Evolutionary conservation across 2,329 filamentous ascomycete species (phyloP).

Genomic region (Aureobasidium sp.): DNA sequence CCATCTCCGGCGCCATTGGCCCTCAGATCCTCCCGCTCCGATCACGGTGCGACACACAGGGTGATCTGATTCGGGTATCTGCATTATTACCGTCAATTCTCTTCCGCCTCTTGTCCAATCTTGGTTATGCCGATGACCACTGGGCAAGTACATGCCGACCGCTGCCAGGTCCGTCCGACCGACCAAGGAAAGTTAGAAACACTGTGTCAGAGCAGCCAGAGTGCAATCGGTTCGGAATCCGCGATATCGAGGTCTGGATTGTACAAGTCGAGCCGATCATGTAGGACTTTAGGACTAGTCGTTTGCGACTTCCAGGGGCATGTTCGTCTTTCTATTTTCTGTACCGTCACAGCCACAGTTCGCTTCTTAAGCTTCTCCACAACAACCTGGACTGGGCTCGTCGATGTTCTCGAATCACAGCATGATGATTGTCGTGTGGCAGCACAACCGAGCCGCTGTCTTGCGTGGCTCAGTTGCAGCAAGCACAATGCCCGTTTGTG

Average conservation of each 20-base stretch:
- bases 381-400: not conserved
- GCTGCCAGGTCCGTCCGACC: not conserved
- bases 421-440: not conserved
- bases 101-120: not conserved
- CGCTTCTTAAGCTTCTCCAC: constrained; percentile 10
- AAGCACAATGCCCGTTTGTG: not conserved
- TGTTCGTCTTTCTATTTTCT: constrained; percentile 7
- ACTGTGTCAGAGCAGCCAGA: not conserved
- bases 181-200: not conserved
- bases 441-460: constrained; percentile 8
- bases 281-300: not conserved
- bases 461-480: not conserved
- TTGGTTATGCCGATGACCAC: not conserved
- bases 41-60: not conserved
- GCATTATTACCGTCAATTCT: not conserved
- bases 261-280: not conserved
- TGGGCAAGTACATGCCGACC: not conserved
- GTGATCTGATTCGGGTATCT: not conserved
- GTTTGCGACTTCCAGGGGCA: not conserved
- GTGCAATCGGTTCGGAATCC: not conserved
- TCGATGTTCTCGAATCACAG: constrained; percentile 10
- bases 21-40: not conserved
- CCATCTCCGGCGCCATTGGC: not conserved
- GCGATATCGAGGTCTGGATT: not conserved
- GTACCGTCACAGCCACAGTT: not conserved